Percentiles rank a stretch among this genome's conserved stretches.
Evolutionary conservation across 2,329 filamentous ascomycete species (phyloP).

Genomic region (Microsporum ferrugineum): DNA sequence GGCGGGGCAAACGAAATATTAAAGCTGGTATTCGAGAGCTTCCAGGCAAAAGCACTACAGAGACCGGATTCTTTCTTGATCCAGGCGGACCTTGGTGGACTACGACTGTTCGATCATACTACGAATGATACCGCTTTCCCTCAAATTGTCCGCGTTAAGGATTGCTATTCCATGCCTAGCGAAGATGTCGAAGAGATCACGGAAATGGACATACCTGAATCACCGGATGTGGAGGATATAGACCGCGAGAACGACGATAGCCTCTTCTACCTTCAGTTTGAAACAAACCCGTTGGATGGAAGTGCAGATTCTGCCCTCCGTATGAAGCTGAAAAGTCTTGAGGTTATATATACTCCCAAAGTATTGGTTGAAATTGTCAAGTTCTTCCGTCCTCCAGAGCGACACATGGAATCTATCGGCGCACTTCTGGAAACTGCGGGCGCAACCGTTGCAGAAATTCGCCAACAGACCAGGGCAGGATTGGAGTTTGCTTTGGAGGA

Average conservation of each 20-base stretch:
- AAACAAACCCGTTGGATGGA: constrained; percentile 88
- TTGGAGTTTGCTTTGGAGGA: constrained; percentile 94
- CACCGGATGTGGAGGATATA: constrained; percentile 31
- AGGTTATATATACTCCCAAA: constrained; percentile 94
- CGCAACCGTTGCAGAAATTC: constrained; percentile 84
- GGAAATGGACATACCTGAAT: constrained; percentile 31
- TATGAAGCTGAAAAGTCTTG: constrained; percentile 85
- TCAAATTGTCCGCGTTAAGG: constrained; percentile 92
- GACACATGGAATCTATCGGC: constrained; percentile 96
- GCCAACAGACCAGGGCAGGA: constrained; percentile 90
- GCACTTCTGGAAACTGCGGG: constrained; percentile 92
- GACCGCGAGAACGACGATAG: constrained; percentile 51
- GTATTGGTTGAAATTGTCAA: constrained; percentile 83
- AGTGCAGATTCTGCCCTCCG: constrained; percentile 84
- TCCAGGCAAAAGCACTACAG: constrained; percentile 80
- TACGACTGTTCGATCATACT: constrained; percentile 91
- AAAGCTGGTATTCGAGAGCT: constrained; percentile 85
- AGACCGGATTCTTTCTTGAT: constrained; percentile 82
- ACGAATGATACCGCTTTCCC: constrained; percentile 83
- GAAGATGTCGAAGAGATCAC: constrained; percentile 32
- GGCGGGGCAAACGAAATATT: constrained; percentile 69
- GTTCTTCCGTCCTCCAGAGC: constrained; percentile 92
- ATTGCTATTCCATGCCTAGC: constrained; percentile 51
- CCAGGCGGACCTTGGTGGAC: constrained; percentile 78
- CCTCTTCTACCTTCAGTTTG: constrained; percentile 85